Conservation (phyloP, 306 rosid species). For the Quercus cerris region DNA sequence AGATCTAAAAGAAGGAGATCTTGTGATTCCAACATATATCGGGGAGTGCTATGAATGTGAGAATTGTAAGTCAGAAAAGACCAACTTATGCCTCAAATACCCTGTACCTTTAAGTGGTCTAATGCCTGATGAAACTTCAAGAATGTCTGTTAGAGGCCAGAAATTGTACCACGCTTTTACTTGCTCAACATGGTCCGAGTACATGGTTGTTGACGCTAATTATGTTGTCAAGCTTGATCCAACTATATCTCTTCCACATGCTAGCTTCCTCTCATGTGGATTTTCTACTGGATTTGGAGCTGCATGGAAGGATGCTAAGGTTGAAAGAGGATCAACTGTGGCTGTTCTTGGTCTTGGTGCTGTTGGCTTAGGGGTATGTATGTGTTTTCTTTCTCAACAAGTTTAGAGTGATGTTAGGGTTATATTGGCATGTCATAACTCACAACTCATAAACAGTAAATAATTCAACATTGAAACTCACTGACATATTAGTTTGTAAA, state of each 20-base stretch:
- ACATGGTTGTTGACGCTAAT: conserved; percentile 21
- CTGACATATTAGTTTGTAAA: no score
- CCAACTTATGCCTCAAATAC: conserved; percentile 30
- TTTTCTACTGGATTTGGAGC: conserved; percentile 41
- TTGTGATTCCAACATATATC: conserved; percentile 28
- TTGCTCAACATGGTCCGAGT: conserved; percentile 40
- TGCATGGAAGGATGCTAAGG: conserved; percentile 32
- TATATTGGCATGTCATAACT: no score
- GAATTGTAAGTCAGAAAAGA: conserved; percentile 22
- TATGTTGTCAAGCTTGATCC: conserved; percentile 23
- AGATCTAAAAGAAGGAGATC: conserved; percentile 21
- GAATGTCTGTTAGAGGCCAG: conserved; percentile 20
- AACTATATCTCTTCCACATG: conserved; percentile 9
- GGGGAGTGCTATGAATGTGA: conserved; percentile 34
- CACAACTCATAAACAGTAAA: no score
- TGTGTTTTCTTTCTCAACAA: background rate
- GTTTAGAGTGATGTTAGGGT: no score
- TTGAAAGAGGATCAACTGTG: conserved; percentile 25
- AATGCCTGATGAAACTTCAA: conserved; percentile 26
- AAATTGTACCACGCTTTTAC: conserved; percentile 18
- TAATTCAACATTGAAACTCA: no score
- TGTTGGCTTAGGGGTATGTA: conserved; percentile 41
- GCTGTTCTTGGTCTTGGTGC: conserved; percentile 40
- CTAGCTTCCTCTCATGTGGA: conserved; percentile 41
- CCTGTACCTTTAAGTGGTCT: background rate